Conservation (phyloP, 2,329 filamentous ascomycete genomes). For the Plectosphaerella plurivora region DNA sequence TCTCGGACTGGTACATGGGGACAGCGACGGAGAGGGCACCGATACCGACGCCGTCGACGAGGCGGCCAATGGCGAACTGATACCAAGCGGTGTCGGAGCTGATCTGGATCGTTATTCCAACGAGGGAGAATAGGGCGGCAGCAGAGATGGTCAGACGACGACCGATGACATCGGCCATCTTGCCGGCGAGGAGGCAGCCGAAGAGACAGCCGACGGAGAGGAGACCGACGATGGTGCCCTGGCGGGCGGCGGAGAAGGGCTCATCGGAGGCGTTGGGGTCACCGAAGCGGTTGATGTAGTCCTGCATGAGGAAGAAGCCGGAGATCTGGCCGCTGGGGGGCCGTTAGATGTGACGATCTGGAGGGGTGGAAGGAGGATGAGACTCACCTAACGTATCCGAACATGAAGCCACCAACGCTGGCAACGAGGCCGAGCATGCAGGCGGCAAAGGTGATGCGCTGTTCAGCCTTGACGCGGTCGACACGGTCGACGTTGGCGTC, state of each 20-base stretch:
- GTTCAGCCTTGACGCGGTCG: neutral
- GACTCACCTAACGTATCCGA: constrained; percentile 50
- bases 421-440: constrained; percentile 43
- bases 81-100: constrained; percentile 52
- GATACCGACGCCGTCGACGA: constrained; percentile 62
- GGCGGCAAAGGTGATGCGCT: neutral
- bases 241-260: constrained; percentile 54
- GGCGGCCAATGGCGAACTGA: constrained; percentile 60
- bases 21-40: constrained; percentile 60
- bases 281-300: constrained; percentile 53
- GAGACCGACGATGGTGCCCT: constrained; percentile 61
- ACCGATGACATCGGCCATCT: constrained; percentile 57
- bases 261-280: constrained; percentile 28
- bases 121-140: constrained; percentile 57
- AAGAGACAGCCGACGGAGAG: constrained; percentile 56
- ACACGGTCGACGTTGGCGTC: no score
- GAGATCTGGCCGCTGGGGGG: constrained; percentile 49
- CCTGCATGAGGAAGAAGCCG: constrained; percentile 56
- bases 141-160: constrained; percentile 58
- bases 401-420: constrained; percentile 53
- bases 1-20: constrained; percentile 67
- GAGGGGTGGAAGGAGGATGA: neutral
- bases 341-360: neutral
- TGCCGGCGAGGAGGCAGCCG: constrained; percentile 54
- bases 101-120: constrained; percentile 62